phyloP scores from a whole-genome alignment of 768 basidiomycete species.

The Lactifluus hygrophoroides region DNA sequence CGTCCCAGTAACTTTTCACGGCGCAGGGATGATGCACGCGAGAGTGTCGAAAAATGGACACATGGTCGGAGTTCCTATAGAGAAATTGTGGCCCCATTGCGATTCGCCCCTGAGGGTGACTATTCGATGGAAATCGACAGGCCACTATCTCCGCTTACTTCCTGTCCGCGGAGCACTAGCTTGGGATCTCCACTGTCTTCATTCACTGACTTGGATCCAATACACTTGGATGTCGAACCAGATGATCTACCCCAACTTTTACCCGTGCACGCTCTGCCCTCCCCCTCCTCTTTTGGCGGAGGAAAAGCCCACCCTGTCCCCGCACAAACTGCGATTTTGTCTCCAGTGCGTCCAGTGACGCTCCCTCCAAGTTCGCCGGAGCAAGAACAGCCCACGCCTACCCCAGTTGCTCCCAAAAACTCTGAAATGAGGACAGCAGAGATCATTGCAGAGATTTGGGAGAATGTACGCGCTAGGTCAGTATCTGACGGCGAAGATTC shows the following conservation, averaged over 20 bases:
- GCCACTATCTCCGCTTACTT: slow-evolving; percentile 12
- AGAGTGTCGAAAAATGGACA: slow-evolving; percentile 16
- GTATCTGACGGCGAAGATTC: slow-evolving; percentile 35
- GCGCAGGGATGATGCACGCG: not conserved
- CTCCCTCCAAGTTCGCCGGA: slow-evolving; percentile 22
- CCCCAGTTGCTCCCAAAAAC: slow-evolving; percentile 29
- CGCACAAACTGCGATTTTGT: not conserved
- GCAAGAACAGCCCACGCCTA: slow-evolving; percentile 22
- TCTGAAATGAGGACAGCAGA: slow-evolving; percentile 40
- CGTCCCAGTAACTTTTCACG: not conserved
- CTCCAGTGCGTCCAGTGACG: slow-evolving; percentile 22
- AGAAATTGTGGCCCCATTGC: slow-evolving; percentile 1
- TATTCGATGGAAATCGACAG: slow-evolving; percentile 10
- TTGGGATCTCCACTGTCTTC: slow-evolving; percentile 7
- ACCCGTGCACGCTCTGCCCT: not conserved
- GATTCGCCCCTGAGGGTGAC: not conserved
- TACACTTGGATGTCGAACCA: not conserved
- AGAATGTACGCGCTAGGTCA: slow-evolving; percentile 40
- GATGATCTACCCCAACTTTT: not conserved
- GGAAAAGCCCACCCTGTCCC: not conserved
- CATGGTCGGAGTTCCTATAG: slow-evolving; percentile 10
- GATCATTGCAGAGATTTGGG: slow-evolving; percentile 58
- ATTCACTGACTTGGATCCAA: slow-evolving; percentile 1
- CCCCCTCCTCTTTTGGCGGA: slow-evolving; percentile 7
- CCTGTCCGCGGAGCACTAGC: not conserved